phyloP scores from a whole-genome alignment of 495 filamentous ascomycete genomes.

The Aspergillus haitiensis region DNA sequence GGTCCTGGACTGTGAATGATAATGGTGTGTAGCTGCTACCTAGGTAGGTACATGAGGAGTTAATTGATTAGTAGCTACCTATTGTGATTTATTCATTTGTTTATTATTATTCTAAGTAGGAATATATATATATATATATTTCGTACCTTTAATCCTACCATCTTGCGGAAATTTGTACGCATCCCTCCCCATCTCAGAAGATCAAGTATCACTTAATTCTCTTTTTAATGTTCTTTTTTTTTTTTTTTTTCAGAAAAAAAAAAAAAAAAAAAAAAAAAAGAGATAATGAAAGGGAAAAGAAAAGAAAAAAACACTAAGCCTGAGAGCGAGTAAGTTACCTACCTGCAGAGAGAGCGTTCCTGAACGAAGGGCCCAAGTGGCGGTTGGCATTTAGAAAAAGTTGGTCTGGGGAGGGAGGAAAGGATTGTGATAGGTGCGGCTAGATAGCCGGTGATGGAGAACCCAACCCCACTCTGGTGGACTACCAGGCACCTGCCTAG shows the following conservation, averaged over 20 bases:
- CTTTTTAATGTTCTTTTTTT: slow-evolving; percentile 4
- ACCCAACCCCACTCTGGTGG: slow-evolving; percentile 1
- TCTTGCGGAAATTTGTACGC: not conserved
- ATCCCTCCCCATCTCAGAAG: slow-evolving; percentile 17
- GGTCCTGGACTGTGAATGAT: not conserved
- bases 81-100: too few relatives aligned
- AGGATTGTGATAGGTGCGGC: slow-evolving; percentile 20
- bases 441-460: slow-evolving; percentile 13
- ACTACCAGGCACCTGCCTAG: not conserved
- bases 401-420: slow-evolving; percentile 1
- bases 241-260: not conserved
- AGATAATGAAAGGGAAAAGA: too few relatives aligned
- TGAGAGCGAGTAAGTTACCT: slow-evolving; percentile 10
- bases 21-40: too few relatives aligned
- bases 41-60: not conserved
- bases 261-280: slow-evolving; percentile 4
- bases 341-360: slow-evolving; percentile 19
- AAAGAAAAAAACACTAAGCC: not conserved
- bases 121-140: not conserved
- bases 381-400: slow-evolving; percentile 19
- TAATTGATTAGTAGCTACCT: too few relatives aligned
- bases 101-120: too few relatives aligned
- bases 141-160: not conserved
- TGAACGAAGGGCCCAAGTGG: slow-evolving; percentile 22
- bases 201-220: too few relatives aligned